Base-by-base conservation (phyloP, 768 basidiomycete species). In the Psilocybe cyanescens region DNA sequence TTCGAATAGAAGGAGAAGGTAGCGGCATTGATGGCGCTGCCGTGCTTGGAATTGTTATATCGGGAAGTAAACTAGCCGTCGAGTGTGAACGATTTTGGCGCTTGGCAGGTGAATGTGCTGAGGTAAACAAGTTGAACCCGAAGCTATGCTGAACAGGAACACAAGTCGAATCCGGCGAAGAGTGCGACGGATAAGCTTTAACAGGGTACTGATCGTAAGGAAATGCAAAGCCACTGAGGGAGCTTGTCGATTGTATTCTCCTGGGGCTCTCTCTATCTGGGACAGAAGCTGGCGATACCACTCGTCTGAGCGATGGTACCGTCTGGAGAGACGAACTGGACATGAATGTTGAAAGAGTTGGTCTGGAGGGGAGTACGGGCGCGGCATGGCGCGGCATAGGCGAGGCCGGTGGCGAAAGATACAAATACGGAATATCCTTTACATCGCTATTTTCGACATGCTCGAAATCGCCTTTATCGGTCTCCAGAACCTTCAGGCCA, bases 1-100 rank as follows among this genome's bases (percentile, higher is more conserved):
- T 62, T 28, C 60, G 60, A 28, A 57, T 24, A 45, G 55, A 57
- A 8, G 81, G 79, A 1, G 86, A 84, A 4, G 81, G 77, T 2
- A 83, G 78, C 1, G 79, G 78, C 31, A 75, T 72, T 8, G 76
- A 67, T 16, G 51, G 33, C 5, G n/a, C n/a, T 14, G 29, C 19
- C n/a, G 33, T 31, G 33, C 29, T 28, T 31, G 31, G 31, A 16
- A 53, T 14, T 16, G 33, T 35, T 35, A 35, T 35, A 35, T 7
- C 33, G 11, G 33, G 33, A 35, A 35, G 11, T 35, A 55, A 33
- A 49, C 60, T 37, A 45, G 65, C 60, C 28, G 61, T 55, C 8
- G 65, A 63, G 3, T 52, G 58, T 30, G 65, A 63, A 31, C 57
- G 52, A 8, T 30, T n/a, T 33, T 39, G 58, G 16, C 56, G 33